Base-by-base conservation (phyloP, 495 filamentous ascomycete species). In the Trichoderma virens region DNA sequence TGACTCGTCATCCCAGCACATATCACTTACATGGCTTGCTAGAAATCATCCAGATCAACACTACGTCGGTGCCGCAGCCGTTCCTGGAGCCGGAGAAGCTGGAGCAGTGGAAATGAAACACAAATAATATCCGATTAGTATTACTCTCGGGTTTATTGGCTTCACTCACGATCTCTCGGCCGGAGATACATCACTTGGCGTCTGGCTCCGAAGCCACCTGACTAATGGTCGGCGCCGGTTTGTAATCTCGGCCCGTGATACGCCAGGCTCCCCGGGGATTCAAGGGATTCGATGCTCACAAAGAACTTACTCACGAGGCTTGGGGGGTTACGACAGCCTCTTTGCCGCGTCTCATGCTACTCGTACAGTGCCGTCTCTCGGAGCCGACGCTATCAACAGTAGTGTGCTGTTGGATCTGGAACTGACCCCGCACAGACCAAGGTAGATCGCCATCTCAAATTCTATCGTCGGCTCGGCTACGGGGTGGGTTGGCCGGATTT, bases 1-100 rank as follows among this genome's bases (percentile, higher is more conserved):
- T 63, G 11, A 47, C 13, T 6, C n/a, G 31, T 4, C 31, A 9
- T 35, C 25, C 60, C 20, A 4, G 3, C 2, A 1, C 34, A 38
- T n/a, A 18, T 41, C 23, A 30, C 60, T 61, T 47, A 47, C 32
- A 38, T 25, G 18, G 16, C n/a, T 31, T 18, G 45, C 62, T 11
- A 47, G 32, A 59, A 27, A 16, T 54, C 31, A 30, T 59, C 30
- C 27, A 20, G 16, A 54, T 64, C 18, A 51, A 64, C 45, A 59
- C 51, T 16, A 30, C 47, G 8, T 18, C 62, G 11, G 32, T 59
- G 62, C 47, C 62, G 14, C 62, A 64, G 31, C 62, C 62, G 16
- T 59, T 64, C 16, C 62, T 64, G 1, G 28, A 64, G 51, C 62
- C 62, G 32, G 45, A 35, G 2, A 23, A 56, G 25, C 18, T 64